phyloP scores from a whole-genome alignment of 192 early-diverging fungal species.

The Coemansia sp. region DNA sequence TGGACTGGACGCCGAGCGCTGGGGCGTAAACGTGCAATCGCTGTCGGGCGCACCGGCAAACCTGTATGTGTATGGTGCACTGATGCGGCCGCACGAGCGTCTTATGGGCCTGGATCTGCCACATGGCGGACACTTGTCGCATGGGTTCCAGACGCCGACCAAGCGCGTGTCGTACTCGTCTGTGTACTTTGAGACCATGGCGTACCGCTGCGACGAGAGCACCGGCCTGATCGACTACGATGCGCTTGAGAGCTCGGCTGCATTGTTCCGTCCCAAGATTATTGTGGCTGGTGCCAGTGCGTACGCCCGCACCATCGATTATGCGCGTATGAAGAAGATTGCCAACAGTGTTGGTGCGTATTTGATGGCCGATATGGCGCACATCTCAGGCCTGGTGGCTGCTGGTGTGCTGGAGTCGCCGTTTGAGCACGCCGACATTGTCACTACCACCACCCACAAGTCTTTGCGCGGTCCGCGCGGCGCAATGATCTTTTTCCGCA shows the following conservation, averaged over 20 bases:
- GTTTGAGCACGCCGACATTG: slow-evolving; percentile 92
- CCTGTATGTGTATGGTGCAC: slow-evolving; percentile 91
- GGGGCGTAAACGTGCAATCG: slow-evolving; percentile 98
- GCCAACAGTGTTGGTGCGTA: slow-evolving; percentile 81
- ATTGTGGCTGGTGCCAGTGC: slow-evolving; percentile 94
- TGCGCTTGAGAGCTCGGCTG: slow-evolving; percentile 72
- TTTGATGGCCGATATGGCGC: slow-evolving; percentile 97
- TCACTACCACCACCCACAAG: slow-evolving; percentile 99
- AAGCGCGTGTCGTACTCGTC: slow-evolving; percentile 97
- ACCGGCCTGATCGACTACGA: slow-evolving; percentile 95
- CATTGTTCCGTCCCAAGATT: slow-evolving; percentile 91
- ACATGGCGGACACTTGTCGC: slow-evolving; percentile 97
- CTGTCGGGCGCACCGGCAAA: slow-evolving; percentile 97
- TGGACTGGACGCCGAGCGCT: slow-evolving; percentile 71
- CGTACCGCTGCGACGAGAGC: slow-evolving; percentile 86
- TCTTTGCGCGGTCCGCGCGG: slow-evolving; percentile 97
- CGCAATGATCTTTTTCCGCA: slow-evolving; percentile 98
- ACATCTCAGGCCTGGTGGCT: slow-evolving; percentile 88
- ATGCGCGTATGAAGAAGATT: slow-evolving; percentile 71
- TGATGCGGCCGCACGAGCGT: slow-evolving; percentile 96
- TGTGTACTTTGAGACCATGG: slow-evolving; percentile 93
- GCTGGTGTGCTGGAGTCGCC: slow-evolving; percentile 85
- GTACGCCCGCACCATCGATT: slow-evolving; percentile 94
- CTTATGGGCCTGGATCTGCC: slow-evolving; percentile 97
- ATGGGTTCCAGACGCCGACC: slow-evolving; percentile 94